A percentile compares a stretch with the other conserved stretches of the same genome.
Evolutionary conservation across 306 rosid species (phyloP).

Genomic region (Alnus rubra): DNA sequence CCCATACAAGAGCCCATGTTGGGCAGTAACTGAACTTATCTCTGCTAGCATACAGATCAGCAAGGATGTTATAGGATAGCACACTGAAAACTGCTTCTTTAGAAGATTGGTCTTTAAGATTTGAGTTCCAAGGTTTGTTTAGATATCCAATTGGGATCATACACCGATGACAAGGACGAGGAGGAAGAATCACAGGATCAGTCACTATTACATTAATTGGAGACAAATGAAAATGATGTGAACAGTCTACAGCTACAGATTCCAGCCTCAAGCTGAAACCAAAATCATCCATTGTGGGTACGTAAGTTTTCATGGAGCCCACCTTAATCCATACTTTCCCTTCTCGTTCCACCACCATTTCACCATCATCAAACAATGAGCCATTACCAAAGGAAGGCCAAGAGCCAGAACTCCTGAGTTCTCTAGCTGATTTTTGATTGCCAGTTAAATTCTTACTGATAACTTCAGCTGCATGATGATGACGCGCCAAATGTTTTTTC

Average conservation of each 20-base stretch:
- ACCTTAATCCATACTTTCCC: slow-evolving; percentile 24
- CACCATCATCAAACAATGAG: background rate
- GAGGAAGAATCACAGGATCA: slow-evolving; percentile 28
- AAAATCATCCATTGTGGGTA: slow-evolving; percentile 28
- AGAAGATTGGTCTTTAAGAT: slow-evolving; percentile 6
- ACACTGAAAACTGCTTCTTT: slow-evolving; percentile 25
- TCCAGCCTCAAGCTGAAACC: slow-evolving; percentile 28
- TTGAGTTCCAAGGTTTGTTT: background rate
- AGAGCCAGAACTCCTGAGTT: slow-evolving; percentile 26
- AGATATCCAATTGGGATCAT: background rate
- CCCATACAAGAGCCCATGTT: slow-evolving; percentile 40
- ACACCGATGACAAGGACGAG: slow-evolving; percentile 21
- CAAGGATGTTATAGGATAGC: slow-evolving; percentile 40
- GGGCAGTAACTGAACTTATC: slow-evolving; percentile 15
- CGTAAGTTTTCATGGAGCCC: slow-evolving; percentile 17
- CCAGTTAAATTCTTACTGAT: background rate
- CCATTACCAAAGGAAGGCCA: background rate
- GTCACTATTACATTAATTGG: slow-evolving; percentile 6
- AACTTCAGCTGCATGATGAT: slow-evolving; percentile 1
- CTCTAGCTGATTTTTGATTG: background rate
- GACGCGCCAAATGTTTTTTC: slow-evolving; percentile 17
- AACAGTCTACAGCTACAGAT: slow-evolving; percentile 31
- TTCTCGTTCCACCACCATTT: background rate
- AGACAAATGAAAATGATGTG: slow-evolving; percentile 9
- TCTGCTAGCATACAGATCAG: background rate